Conservation (phyloP, 352 stramenopile species). For the Pythium apleroticum region DNA sequence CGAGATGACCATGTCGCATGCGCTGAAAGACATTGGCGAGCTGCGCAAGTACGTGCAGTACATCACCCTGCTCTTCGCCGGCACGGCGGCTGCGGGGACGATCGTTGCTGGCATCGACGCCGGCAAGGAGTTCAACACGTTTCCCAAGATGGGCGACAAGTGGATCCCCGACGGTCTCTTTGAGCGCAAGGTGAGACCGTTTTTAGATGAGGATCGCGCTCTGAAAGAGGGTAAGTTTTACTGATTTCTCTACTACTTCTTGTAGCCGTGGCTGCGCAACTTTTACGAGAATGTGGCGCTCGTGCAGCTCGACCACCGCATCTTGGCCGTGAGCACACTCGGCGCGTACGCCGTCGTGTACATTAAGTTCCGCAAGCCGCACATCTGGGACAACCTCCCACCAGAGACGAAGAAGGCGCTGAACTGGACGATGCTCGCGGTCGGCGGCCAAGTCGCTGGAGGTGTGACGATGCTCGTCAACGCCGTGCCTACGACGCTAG, state of each 20-base stretch:
- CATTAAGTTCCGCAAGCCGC: conserved; percentile 54
- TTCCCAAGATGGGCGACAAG: conserved; percentile 90
- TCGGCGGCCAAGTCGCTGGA: conserved; percentile 78
- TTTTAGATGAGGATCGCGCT: too few species aligned
- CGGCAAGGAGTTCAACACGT: conserved; percentile 97
- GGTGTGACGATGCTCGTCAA: conserved; percentile 95
- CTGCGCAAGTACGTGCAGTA: conserved; percentile 53
- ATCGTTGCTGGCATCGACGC: conserved; percentile 95
- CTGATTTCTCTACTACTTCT: background rate
- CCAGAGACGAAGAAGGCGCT: conserved; percentile 56
- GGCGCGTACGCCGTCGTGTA: conserved; percentile 51
- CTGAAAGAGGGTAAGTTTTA: too few species aligned
- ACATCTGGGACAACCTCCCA: conserved; percentile 71
- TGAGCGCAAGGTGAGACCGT: conserved; percentile 49
- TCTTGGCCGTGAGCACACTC: conserved; percentile 90
- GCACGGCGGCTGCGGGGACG: conserved; percentile 43
- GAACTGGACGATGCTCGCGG: conserved; percentile 52
- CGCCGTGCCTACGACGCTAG: conserved; percentile 92
- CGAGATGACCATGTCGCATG: conserved; percentile 41
- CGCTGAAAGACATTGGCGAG: conserved; percentile 54
- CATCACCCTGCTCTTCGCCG: conserved; percentile 39
- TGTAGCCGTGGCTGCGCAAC: conserved; percentile 85
- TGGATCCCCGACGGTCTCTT: conserved; percentile 88
- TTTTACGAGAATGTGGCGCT: conserved; percentile 96
- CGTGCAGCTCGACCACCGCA: conserved; percentile 96